Evolutionary conservation across 129 eudicot genomes (phyloP), one percentile per base, ranked within the genome.

Genomic region (Deinandra increscens): DNA sequence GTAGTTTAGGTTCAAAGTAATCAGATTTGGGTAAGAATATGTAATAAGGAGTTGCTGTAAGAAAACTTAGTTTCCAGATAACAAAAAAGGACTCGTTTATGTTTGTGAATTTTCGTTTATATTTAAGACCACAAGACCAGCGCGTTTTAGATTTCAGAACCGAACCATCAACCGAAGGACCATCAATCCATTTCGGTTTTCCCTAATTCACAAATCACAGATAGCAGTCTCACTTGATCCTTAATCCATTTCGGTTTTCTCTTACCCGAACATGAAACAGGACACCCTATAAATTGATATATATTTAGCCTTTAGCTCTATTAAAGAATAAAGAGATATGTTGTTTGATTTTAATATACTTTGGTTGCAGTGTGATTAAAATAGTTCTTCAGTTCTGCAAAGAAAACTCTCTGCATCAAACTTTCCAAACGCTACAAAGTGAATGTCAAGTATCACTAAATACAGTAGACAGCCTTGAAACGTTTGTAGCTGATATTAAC

Each of bases 361-460:
- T 38, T 42, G 72, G 54, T 60, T 85, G 87, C 91, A 94, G 99
- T 80, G 99, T 94, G 76, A 87, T 94, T 36, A 94, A 94, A 80
- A 94, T 94, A 59, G 94, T 94, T 81, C 96, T 94, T 68, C 99
- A 94, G 26, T 94, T 94, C 69, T 94, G 99, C 90, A 94, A 94
- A 83, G 99, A 94, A 64, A 94, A 94, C 60, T 94, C 99, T 23
- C 68, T 94, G 84, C 92, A 89, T 68, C 96, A 94, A 69, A 85
- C 99, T 49, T 94, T 94, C 60, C 99, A 94, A 60, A 90, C 94
- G 31, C 71, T 94, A 55, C 99, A 94, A 81, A 90, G 70, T 72
- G 99, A 94, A 83, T 94, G 99, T 60, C 99, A 94, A 69, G 97
- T 94, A 41, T 90, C 99, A 41, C 71, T 94, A 59, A 94, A 94